Percentiles rank a stretch among this genome's conserved stretches.
Conservation (phyloP, 2,329 filamentous ascomycete genomes). For the Aspergillus proliferans region DNA sequence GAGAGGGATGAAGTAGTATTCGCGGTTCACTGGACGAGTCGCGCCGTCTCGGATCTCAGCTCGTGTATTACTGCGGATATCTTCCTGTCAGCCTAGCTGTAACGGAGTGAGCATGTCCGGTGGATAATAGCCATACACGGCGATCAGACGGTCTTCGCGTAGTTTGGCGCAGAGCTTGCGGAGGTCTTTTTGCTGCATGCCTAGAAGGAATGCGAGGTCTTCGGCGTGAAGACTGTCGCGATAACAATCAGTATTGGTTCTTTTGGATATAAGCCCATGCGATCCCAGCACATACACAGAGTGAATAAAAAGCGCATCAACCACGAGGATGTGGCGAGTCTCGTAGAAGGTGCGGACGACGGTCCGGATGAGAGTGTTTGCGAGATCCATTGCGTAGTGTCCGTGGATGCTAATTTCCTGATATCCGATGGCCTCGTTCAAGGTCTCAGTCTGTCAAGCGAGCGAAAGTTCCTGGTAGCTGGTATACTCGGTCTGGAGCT, state of each 20-base stretch:
- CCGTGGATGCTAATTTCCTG: background rate
- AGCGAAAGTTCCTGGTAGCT: background rate
- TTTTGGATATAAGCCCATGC: background rate
- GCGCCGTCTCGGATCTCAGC: conserved; percentile 75
- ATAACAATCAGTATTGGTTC: conserved; percentile 1
- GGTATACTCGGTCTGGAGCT: background rate
- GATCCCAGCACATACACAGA: conserved; percentile 50
- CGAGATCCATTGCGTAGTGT: conserved; percentile 51
- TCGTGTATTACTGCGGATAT: conserved; percentile 55
- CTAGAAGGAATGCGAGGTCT: conserved; percentile 79
- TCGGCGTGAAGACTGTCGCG: conserved; percentile 66
- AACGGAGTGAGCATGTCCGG: background rate
- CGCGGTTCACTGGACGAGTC: conserved; percentile 73
- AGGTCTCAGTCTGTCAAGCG: background rate
- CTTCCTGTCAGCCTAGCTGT: conserved; percentile 10
- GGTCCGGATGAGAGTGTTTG: conserved; percentile 75
- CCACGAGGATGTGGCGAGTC: conserved; percentile 72
- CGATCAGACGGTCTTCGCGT: conserved; percentile 77
- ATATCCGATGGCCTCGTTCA: no score
- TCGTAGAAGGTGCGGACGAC: conserved; percentile 82
- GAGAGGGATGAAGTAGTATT: conserved; percentile 97
- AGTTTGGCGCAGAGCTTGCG: conserved; percentile 83
- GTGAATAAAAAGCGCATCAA: conserved; percentile 73
- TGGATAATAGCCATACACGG: conserved; percentile 54
- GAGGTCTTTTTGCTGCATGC: conserved; percentile 84